Evolutionary conservation across 768 basidiomycete species (phyloP), one percentile per base, ranked within the genome.

Genomic region (Lepiota venenata): DNA sequence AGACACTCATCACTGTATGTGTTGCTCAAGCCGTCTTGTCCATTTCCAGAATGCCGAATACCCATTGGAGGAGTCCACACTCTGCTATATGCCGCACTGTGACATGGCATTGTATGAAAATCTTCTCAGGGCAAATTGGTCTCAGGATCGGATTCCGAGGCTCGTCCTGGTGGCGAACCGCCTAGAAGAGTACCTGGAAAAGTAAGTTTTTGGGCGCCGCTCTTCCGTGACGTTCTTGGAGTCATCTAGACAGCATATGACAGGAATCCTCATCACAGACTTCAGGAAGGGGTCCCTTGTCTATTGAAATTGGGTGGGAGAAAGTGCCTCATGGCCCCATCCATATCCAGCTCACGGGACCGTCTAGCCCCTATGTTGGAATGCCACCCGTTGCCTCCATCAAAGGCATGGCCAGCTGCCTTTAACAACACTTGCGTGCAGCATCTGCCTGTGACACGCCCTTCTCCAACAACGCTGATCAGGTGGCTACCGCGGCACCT

Each of bases 61-160:
- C 60, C 53, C 63, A 25, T 54, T 75, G 32, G 56, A 65, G 29
- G 62, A 52, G 18, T 81, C 83, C 58, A 88, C 86, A 44, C 72
- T 91, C 51, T 71, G 84, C 50, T 89, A 81, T 70, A 88, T 90
- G 87, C 88, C 87, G 18, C 88, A 91, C 66, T 90, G 89, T 64
- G 86, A 88, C 62, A 63, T 86, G 66, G 76, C 76, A 56, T 74
- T 91, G 22, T 88, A 90, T 65, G 87, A 91, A 63, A 74, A 70
- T 58, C 62, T 89, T 42, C 67, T 91, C 52, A 74, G 76, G 54
- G 75, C 76, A 11, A 89, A 88, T 64, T 87, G 85, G 84, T 68
- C 72, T 43, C 63, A 55, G 25, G 71, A 72, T 25, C 68, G 69
- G 18, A 66, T 88, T 48, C 63, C 71, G 53, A 72, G 70, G 55